Base-by-base conservation (phyloP, 257 asterid genomes). In the Lavandula angustifolia region DNA sequence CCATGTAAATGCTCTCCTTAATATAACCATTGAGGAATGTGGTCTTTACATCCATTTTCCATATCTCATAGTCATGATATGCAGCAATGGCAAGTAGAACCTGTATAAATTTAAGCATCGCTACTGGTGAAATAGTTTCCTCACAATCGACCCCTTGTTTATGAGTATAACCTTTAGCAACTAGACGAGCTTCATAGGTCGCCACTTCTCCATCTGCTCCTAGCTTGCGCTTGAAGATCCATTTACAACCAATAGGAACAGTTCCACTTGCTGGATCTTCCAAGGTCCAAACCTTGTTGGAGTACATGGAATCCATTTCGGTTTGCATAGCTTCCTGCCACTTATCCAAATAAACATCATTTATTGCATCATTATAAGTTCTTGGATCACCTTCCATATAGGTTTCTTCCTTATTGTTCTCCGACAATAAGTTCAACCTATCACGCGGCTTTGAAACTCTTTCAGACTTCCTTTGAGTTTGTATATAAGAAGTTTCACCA, bases 1-100 rank as follows among this genome's bases (percentile, higher is more conserved):
- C n/a, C n/a, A n/a, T n/a, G n/a, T n/a, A n/a, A n/a, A n/a, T n/a
- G n/a, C n/a, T n/a, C n/a, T 4, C 40, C 33, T 49, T 8, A 49
- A 49, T 17, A 11, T 49, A 1, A 8, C 55, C n/a, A 9, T 50
- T 17, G 9, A 17, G 34, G 55, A 50, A 50, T 0, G 55, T n/a
- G 3, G 55, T 49, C 54, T 49, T 49, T 17, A 49, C 54, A 8
- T 49, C 54, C 32, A 49, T 49, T 18, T 49, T 11, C 37, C 57
- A 52, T 22, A 52, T 27, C 42, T 32, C 60, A 12, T 32, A 32
- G 22, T 54, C 60, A 6, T 32, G n/a, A 33, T 54, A 32, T 54
- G 60, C 27, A 32, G 60, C 10, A 12, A 54, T 54, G 42, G 43
- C 22, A 5, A 54, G 43, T 6, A 13, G 4, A 32, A 33, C n/a